These are phyloP conservation scores for Tricholoma matsutake DNA, from an alignment of 768 basidiomycete species.

Conservation along the genomic window DNA sequence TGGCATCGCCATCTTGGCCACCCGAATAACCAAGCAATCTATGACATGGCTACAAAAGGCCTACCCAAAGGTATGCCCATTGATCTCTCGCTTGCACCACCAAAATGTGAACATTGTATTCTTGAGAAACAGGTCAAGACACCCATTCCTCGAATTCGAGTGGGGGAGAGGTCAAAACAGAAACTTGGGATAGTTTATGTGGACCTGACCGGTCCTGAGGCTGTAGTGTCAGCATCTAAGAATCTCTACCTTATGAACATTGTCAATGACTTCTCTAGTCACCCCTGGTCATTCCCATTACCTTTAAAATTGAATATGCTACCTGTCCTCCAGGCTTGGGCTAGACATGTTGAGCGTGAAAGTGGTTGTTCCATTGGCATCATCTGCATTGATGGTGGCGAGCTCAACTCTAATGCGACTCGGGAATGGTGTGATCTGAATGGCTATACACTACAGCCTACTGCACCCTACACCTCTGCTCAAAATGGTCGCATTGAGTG, in stretches of 20 bases:
- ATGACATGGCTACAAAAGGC: background rate
- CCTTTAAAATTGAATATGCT: background rate
- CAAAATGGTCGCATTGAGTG: slow-evolving; percentile 35
- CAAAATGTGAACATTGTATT: too few relatives aligned
- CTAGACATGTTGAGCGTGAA: background rate
- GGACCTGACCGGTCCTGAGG: slow-evolving; percentile 7
- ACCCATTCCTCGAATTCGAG: too few relatives aligned
- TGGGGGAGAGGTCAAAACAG: background rate
- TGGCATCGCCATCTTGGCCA: background rate
- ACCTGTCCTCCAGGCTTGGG: slow-evolving; percentile 1
- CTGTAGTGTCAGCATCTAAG: background rate
- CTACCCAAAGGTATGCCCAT: background rate
- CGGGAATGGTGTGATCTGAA: slow-evolving; percentile 6
- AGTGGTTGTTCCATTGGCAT: too few relatives aligned
- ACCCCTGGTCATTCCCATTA: background rate
- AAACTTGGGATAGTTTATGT: slow-evolving; percentile 4
- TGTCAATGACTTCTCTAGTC: slow-evolving; percentile 6
- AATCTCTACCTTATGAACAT: slow-evolving; percentile 7
- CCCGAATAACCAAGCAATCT: background rate
- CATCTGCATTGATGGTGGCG: slow-evolving; percentile 10
- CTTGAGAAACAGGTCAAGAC: too few relatives aligned
- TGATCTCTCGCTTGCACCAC: too few relatives aligned
- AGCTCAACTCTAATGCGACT: too few relatives aligned
- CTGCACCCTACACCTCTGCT: slow-evolving; percentile 33
- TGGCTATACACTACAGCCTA: slow-evolving; percentile 23